Base-by-base conservation (phyloP, 805 yeast species). In the Teunomyces barrocoloradensis region DNA sequence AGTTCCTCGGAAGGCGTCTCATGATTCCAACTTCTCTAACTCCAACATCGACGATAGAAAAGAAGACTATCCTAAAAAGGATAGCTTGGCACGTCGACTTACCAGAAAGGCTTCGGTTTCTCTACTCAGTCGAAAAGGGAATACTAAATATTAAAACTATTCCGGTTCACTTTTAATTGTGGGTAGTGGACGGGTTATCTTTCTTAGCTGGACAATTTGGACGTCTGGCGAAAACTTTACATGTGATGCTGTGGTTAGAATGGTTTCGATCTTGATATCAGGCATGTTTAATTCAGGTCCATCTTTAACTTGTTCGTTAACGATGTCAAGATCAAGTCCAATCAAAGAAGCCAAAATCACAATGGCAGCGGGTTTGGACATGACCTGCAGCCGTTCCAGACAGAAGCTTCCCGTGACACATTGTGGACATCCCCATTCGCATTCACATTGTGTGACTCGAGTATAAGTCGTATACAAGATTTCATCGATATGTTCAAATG, bases 401-500 rank as follows among this genome's bases (percentile, higher is more conserved):
- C 99, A 94, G 45, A 79, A 80, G 0, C 87, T 69, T 1, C 88
- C 85, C 2, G 94, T 87, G n/a, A 90, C 85, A 70, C 99, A 94
- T 40, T 81, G 79, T 0, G 95, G 95, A 58, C 92, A 86, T 0
- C 92, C 92, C 77, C 85, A 81, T 5, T 83, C 83, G 64, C 88
- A 82, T 1, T 74, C 74, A 62, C 99, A 94, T 12, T 71, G 75
- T 25, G 74, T 71, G 0, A 91, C 71, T 34, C 86, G 73, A 2
- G 73, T 69, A 43, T 81, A 66, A 0, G 96, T 84, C 6, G 81
- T 77, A 40, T 69, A 65, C 23, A 92, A 57, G 3, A 94, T 76
- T 3, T 79, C 79, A 50, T 85, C 88, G 23, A 87, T 78, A 56
- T 85, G 82, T 49, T 87, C 92, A 64, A 87, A 92, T 0, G 92